Conservation (phyloP, 371 early-diverging fungal genomes). For the Syncephalastrum monosporum region DNA sequence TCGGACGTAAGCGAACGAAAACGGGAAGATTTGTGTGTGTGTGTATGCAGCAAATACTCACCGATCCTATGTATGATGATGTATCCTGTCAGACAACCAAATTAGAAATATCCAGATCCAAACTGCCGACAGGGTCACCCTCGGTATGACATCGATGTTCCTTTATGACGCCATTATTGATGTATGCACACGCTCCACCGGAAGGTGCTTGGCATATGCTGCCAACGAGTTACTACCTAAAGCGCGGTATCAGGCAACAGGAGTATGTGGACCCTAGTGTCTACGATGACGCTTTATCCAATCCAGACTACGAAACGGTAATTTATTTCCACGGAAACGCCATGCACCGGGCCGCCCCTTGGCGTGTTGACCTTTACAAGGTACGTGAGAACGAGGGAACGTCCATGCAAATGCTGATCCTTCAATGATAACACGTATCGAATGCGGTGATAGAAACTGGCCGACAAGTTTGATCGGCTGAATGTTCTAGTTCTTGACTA, state of each 20-base stretch:
- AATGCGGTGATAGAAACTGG: constrained; percentile 4
- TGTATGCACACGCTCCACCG: too few species aligned
- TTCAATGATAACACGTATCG: not conserved
- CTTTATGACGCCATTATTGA: not conserved
- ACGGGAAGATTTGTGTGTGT: not conserved
- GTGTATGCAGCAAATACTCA: not conserved
- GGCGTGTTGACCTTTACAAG: constrained; percentile 46
- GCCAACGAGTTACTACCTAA: constrained; percentile 29
- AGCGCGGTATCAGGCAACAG: constrained; percentile 19
- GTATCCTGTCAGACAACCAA: constrained; percentile 27
- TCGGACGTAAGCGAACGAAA: constrained; percentile 34
- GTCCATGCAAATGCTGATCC: not conserved
- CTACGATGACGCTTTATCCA: constrained; percentile 29
- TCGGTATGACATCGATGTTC: constrained; percentile 23
- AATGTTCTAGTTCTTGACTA: constrained; percentile 47
- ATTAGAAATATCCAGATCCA: constrained; percentile 32
- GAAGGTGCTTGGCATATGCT: constrained; percentile 48
- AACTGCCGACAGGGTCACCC: constrained; percentile 38
- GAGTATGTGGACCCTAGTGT: constrained; percentile 10
- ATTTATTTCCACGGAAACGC: constrained; percentile 53
- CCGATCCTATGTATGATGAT: not conserved
- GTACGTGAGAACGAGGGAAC: constrained; percentile 10
- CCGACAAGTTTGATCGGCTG: constrained; percentile 27
- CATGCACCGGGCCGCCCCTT: constrained; percentile 40
- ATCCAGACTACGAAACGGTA: constrained; percentile 30